Conservation (phyloP, 2,329 filamentous ascomycete species). For the Emergomyces africanus region DNA sequence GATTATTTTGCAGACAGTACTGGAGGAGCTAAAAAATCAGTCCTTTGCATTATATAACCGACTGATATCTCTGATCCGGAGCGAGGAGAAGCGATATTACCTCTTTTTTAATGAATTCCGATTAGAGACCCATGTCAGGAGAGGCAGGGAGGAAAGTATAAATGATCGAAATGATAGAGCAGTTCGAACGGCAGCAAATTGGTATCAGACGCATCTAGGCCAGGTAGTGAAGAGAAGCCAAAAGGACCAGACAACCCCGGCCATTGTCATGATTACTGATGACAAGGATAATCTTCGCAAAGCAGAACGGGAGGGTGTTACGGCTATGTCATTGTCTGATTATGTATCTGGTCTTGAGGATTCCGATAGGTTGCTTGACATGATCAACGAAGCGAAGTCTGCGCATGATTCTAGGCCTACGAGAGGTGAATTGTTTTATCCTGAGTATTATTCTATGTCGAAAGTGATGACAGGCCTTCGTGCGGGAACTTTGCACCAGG, state of each 20-base stretch:
- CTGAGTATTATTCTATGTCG: slow-evolving; percentile 78
- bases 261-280: slow-evolving; percentile 87
- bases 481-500: slow-evolving; percentile 79
- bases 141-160: slow-evolving; percentile 68
- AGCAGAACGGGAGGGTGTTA: slow-evolving; percentile 61
- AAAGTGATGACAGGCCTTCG: slow-evolving; percentile 92
- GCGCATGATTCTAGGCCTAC: slow-evolving; percentile 51
- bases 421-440: slow-evolving; percentile 63
- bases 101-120: slow-evolving; percentile 99
- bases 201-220: slow-evolving; percentile 76
- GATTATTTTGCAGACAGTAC: slow-evolving; percentile 87
- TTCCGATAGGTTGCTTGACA: slow-evolving; percentile 73
- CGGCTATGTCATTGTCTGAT: slow-evolving; percentile 53
- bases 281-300: slow-evolving; percentile 79
- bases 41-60: slow-evolving; percentile 93
- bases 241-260: slow-evolving; percentile 48
- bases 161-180: slow-evolving; percentile 96
- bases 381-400: slow-evolving; percentile 73
- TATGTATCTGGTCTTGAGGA: slow-evolving; percentile 81
- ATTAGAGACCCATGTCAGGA: slow-evolving; percentile 72
- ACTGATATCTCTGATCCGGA: slow-evolving; percentile 78
- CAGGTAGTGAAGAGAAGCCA: slow-evolving; percentile 42
- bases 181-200: slow-evolving; percentile 70
- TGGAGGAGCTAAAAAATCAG: slow-evolving; percentile 89
- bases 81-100: slow-evolving; percentile 93